Evolutionary conservation across 768 basidiomycete species (phyloP).

Genomic region (Tylopilus felleus): DNA sequence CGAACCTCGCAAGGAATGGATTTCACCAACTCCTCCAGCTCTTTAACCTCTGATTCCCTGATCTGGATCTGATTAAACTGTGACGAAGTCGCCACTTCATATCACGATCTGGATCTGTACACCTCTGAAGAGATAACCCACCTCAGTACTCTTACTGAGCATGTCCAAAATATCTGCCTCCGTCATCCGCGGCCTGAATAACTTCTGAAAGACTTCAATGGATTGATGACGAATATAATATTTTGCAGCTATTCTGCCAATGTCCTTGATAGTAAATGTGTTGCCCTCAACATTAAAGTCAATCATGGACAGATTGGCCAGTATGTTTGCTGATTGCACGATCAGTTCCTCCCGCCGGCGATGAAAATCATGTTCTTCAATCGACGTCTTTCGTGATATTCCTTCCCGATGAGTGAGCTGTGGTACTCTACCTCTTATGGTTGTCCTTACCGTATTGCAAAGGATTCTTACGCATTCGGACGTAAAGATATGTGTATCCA

Average conservation of each 20-base stretch:
- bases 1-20: slow-evolving; percentile 76
- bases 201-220: slow-evolving; percentile 80
- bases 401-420: slow-evolving; percentile 43
- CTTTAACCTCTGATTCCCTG: slow-evolving; percentile 83
- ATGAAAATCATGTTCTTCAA: slow-evolving; percentile 71
- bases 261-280: slow-evolving; percentile 72
- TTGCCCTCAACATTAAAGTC: slow-evolving; percentile 58
- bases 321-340: slow-evolving; percentile 56
- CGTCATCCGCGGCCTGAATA: slow-evolving; percentile 78
- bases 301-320: slow-evolving; percentile 79
- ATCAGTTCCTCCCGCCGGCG: slow-evolving; percentile 69
- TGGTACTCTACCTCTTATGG: not conserved
- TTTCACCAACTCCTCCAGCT: slow-evolving; percentile 69
- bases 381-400: slow-evolving; percentile 61
- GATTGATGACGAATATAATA: slow-evolving; percentile 90
- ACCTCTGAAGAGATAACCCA: slow-evolving; percentile 28
- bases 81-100: not conserved
- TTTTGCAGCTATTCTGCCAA: slow-evolving; percentile 94
- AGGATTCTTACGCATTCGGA: slow-evolving; percentile 92
- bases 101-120: not conserved
- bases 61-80: slow-evolving; percentile 96
- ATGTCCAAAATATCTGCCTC: slow-evolving; percentile 89
- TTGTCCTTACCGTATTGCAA: slow-evolving; percentile 65
- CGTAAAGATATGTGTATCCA: slow-evolving; percentile 95
- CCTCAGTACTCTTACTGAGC: slow-evolving; percentile 90